Conservation (phyloP, 139 green algal species). For the Tetraselmis striata region DNA sequence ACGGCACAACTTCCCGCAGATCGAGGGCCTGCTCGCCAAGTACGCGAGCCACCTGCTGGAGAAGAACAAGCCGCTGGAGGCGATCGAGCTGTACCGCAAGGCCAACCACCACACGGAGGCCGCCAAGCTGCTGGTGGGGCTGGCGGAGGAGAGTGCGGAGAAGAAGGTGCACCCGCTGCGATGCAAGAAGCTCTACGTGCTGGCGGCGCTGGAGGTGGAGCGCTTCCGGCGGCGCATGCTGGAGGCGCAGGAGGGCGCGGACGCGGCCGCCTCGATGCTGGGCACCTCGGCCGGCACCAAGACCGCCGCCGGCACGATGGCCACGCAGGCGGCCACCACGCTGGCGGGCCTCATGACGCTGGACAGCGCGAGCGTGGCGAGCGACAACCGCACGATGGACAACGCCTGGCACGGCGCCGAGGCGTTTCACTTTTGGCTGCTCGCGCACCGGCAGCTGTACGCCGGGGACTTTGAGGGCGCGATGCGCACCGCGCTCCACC, state of each 20-base stretch:
- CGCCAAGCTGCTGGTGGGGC: conserved; percentile 49
- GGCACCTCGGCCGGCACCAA: conserved; percentile 27
- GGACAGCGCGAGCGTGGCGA: conserved; percentile 37
- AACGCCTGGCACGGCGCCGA: conserved; percentile 67
- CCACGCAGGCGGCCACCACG: conserved; percentile 36
- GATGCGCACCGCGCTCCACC: conserved; percentile 59
- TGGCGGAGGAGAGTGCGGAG: conserved; percentile 25
- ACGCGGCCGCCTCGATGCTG: conserved; percentile 47
- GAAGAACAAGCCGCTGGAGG: conserved; percentile 50
- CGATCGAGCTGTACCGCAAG: conserved; percentile 65
- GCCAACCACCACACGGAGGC: conserved; percentile 60
- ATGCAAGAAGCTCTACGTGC: conserved; percentile 79
- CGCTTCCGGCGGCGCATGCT: conserved; percentile 56
- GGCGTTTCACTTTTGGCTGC: conserved; percentile 77
- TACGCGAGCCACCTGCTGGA: conserved; percentile 68
- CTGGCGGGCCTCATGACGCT: conserved; percentile 68
- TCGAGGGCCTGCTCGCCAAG: conserved; percentile 62
- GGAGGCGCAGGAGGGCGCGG: conserved; percentile 20
- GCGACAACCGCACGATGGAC: conserved; percentile 27
- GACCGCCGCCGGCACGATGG: conserved; percentile 23
- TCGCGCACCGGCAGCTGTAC: conserved; percentile 65
- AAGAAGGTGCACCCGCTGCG: conserved; percentile 48
- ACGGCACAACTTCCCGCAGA: conserved; percentile 40
- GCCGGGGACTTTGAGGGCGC: conserved; percentile 43
- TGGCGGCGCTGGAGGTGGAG: conserved; percentile 68